Evolutionary conservation across 257 asterid species (phyloP).

Genomic region (Prunella vulgaris): DNA sequence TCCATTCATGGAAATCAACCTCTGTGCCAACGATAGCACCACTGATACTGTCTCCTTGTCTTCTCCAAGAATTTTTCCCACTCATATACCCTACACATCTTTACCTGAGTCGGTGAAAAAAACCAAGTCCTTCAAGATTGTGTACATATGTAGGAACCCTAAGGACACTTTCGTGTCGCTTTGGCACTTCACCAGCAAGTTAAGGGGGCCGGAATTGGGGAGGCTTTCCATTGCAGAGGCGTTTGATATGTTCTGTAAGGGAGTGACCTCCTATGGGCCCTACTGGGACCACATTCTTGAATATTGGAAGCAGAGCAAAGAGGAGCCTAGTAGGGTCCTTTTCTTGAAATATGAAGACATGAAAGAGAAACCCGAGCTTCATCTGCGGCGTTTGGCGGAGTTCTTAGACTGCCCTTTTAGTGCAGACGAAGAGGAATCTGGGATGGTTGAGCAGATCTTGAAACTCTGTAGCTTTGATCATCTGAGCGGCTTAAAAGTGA

Average conservation of each 20-base stretch:
- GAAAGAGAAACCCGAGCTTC: conserved; percentile 15
- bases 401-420: conserved; percentile 23
- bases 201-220: conserved; percentile 14
- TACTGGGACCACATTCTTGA: conserved; percentile 29
- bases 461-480: conserved; percentile 25
- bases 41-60: too few relatives aligned
- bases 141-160: too few relatives aligned
- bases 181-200: conserved; percentile 28
- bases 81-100: conserved; percentile 23
- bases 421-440: conserved; percentile 17
- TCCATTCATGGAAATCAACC: too few relatives aligned
- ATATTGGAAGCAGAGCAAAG: conserved; percentile 28
- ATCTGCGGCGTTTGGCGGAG: conserved; percentile 8
- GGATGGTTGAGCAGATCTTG: conserved; percentile 14
- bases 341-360: conserved; percentile 29
- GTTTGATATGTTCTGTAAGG: too few relatives aligned
- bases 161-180: conserved; percentile 33
- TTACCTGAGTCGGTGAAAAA: conserved; percentile 19
- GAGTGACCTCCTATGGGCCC: too few relatives aligned
- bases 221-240: neutral
- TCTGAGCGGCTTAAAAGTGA: conserved; percentile 28
- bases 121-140: conserved; percentile 26
- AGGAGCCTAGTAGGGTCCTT: conserved; percentile 17
- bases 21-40: too few relatives aligned
- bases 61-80: too few relatives aligned